Evolutionary conservation across 2,329 filamentous ascomycete species (phyloP), one percentile per base, ranked within the genome.

Genomic region (Alternaria ethzedia): DNA sequence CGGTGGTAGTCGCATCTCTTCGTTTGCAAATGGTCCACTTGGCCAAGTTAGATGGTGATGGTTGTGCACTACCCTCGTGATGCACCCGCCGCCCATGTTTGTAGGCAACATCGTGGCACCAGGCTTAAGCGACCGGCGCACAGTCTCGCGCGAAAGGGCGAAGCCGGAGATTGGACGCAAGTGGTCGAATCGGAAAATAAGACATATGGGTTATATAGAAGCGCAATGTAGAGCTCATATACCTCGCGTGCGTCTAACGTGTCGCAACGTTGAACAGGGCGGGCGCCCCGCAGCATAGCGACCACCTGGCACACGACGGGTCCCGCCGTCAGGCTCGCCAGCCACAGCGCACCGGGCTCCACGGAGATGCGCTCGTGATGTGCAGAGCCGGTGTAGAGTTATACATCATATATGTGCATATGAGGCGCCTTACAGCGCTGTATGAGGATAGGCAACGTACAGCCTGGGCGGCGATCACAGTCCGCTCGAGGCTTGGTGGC

Each of bases 81-180:
- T 41, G 55, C 11, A 54, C 55, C 58, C 55, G 15, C 63, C 52
- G 58, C 21, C 47, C 23, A 36, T 51, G 26, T 41, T 49, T 45
- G 44, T 43, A 50, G 49, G 49, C 49, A 52, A 20, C 32, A 54
- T 54, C 21, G 41, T 46, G 17, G 54, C 55, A 43, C 12, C 36
- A 50, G 45, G 45, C 44, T 21, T 50, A 57, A 50, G 55, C 65
- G 68, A 69, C 68, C 41, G 63, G 63, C 67, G 64, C 60, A 62
- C 44, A 45, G 54, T 55, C 55, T 36, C 54, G 63, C 59, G 61
- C 56, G 52, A 57, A 54, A 64, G 58, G 36, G 57, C 54, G 36
- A 46, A n/a, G 47, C 30, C 46, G 63, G 61, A 66, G 62, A 70
- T 65, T 67, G 57, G 51, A 25, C 44, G 54, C 25, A 25, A 49